phyloP scores from a whole-genome alignment of 768 basidiomycete genomes.

The Gymnopilus junonius region DNA sequence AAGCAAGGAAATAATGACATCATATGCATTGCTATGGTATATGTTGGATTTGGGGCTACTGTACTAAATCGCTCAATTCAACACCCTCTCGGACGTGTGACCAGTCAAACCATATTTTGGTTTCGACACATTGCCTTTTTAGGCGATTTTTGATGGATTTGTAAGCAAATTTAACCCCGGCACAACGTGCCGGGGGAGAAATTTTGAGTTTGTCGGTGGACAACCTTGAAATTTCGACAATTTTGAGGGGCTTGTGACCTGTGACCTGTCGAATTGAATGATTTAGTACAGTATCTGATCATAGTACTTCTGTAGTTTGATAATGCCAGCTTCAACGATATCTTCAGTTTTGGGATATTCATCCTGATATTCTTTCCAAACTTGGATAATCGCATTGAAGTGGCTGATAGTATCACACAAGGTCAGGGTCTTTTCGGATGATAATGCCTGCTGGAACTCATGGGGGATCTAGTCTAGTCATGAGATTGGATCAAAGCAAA shows the following conservation, averaged over 20 bases:
- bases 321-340: constrained; percentile 26
- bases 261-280: no score
- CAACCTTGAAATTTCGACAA: no score
- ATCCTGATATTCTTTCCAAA: constrained; percentile 22
- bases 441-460: constrained; percentile 29
- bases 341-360: constrained; percentile 4
- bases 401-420: constrained; percentile 22
- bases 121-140: no score
- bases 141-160: no score
- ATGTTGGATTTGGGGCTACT: constrained; percentile 16
- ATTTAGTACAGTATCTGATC: no score
- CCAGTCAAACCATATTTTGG: no score
- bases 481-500: neutral
- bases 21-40: constrained; percentile 24
- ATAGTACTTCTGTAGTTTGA: constrained; percentile 26
- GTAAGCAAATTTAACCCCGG: no score
- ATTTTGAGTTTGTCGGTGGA: no score
- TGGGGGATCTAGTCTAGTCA: constrained; percentile 24
- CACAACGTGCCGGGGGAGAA: no score
- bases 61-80: no score
- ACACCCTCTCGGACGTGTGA: no score
- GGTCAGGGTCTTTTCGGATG: constrained; percentile 30
- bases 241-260: no score
- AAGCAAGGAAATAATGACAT: neutral
- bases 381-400: constrained; percentile 20